Base-by-base conservation (phyloP, 2,329 filamentous ascomycete species). In the Zarea fungicola region DNA sequence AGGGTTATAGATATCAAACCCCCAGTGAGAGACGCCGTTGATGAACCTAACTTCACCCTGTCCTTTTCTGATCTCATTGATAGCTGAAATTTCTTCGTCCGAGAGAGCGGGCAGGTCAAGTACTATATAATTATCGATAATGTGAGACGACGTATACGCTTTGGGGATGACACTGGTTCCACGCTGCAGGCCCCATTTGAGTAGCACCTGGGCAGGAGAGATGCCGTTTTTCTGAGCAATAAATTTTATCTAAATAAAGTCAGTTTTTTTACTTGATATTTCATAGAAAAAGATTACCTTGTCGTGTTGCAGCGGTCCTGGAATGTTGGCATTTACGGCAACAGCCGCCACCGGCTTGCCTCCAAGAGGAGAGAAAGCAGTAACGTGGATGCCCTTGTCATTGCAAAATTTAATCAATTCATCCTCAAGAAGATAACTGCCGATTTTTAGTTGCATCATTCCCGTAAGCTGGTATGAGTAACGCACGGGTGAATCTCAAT, bases 401-500 rank as follows among this genome's bases (percentile, higher is more conserved):
- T 37, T 36, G 22, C 51, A 45, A 23, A 43, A 56, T 4, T 43
- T 26, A 6, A 50, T 14, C 7, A 53, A 25, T 3, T 54, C 48
- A 11, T 9, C 5, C 10, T 52, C 48, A 8, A 52, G 46, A 5
- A 56, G 50, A 22, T 53, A 56, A 4, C 46, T 49, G 6, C 1
- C 7, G 10, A 7, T 10, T 16, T 14, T 13, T 6, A 8, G 1
- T n/a, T 5, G 7, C 3, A 6, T 3, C 6, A 3, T 4, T 11
- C 14, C 4, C 9, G 8, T 34, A 6, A 7, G 5, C 5, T 9
- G 22, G 16, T 2, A 8, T 7, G 0, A 19, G 9, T 23, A 9
- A 42, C 46, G 16, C 11, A 49, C 14, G 54, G 54, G 40, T 56
- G 54, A 31, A 54, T 23, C 22, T 56, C 54, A 6, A 56, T 42